Conservation (phyloP, 225 moss, liverwort and hornwort species). For the Asterella californica region DNA sequence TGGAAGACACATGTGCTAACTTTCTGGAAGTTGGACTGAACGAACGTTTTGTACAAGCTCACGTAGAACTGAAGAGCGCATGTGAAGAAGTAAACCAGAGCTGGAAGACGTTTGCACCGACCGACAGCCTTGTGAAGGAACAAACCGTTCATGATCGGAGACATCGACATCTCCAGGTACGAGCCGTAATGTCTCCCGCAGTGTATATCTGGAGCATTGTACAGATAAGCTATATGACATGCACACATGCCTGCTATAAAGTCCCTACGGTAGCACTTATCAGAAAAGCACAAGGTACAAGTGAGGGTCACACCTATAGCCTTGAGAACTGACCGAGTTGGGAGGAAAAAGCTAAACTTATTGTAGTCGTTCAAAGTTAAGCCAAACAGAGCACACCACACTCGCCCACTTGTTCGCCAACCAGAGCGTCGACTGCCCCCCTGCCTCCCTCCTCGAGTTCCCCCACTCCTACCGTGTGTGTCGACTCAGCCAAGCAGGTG, state of each 20-base stretch:
- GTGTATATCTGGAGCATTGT: background rate
- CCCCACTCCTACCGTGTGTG: background rate
- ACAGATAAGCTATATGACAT: conserved; percentile 7
- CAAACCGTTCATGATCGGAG: background rate
- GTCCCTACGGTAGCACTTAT: conserved; percentile 7
- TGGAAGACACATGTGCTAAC: background rate
- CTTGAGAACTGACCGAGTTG: background rate
- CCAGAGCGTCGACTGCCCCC: background rate
- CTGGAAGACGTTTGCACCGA: background rate
- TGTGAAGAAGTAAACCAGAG: background rate
- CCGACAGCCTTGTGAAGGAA: background rate
- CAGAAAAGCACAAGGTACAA: conserved; percentile 10
- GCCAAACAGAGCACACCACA: background rate
- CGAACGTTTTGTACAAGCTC: background rate
- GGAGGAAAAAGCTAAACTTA: background rate
- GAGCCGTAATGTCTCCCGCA: background rate
- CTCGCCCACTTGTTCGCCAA: background rate
- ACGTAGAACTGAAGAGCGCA: background rate
- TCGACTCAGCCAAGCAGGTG: background rate
- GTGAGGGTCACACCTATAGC: background rate
- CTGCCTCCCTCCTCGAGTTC: background rate
- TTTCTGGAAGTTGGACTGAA: background rate
- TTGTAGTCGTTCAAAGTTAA: background rate
- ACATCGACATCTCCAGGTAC: background rate
- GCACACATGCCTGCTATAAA: background rate